Conservation (phyloP, 2,329 filamentous ascomycete genomes). For the Penicillium sclerotigenum region DNA sequence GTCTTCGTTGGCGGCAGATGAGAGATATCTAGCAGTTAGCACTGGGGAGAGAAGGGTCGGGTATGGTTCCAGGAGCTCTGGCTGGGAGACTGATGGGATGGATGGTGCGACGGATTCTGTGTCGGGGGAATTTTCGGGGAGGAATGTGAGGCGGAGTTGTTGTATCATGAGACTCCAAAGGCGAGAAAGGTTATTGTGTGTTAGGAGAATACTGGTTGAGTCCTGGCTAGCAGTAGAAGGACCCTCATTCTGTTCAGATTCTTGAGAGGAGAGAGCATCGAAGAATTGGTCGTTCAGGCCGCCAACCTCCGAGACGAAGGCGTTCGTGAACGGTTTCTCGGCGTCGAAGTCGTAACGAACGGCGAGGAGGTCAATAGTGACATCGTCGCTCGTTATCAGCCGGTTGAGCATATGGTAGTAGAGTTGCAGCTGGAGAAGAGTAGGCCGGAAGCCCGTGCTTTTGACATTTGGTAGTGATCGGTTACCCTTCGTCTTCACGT, state of each 20-base stretch:
- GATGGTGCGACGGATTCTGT: constrained; percentile 26
- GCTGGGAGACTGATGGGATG: constrained; percentile 34
- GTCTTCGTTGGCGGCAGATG: constrained; percentile 30
- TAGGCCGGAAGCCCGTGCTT: constrained; percentile 65
- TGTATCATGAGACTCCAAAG: constrained; percentile 64
- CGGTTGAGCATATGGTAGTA: constrained; percentile 82
- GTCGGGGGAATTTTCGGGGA: constrained; percentile 23
- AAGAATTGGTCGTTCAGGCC: constrained; percentile 65
- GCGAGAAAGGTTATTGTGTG: constrained; percentile 57
- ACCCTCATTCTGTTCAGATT: constrained; percentile 28
- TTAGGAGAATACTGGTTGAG: constrained; percentile 51
- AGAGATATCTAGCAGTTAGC: constrained; percentile 45
- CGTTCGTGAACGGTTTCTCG: constrained; percentile 67
- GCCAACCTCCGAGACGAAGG: constrained; percentile 72
- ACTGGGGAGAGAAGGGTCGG: constrained; percentile 45
- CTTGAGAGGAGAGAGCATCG: constrained; percentile 42
- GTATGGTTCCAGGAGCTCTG: constrained; percentile 34
- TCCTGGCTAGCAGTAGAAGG: constrained; percentile 39
- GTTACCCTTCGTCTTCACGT: constrained; percentile 77
- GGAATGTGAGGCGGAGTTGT: constrained; percentile 55
- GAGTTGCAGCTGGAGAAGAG: constrained; percentile 81
- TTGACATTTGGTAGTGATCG: constrained; percentile 58
- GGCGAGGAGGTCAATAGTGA: constrained; percentile 69
- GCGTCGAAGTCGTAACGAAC: constrained; percentile 67
- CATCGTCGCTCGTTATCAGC: constrained; percentile 62